A percentile compares a stretch with the other conserved stretches of the same genome.
phyloP scores from a whole-genome alignment of 1,139 yeast genomes.

The Pichia kudriavzevii region DNA sequence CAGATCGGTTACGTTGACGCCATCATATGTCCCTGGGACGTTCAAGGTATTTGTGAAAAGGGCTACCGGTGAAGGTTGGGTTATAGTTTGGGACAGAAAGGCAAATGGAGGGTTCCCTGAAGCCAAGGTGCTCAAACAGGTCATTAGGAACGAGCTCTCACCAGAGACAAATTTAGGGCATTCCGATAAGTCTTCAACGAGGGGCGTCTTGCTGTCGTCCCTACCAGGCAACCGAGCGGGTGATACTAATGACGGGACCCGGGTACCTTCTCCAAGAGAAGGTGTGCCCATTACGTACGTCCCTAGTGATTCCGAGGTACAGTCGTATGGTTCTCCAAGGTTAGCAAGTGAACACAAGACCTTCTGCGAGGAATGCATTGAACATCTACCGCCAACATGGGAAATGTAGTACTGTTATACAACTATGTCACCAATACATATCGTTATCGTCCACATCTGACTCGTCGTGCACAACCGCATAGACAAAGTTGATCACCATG shows the following conservation, averaged over 20 bases:
- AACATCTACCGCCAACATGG: slow-evolving; percentile 23
- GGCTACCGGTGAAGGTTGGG: slow-evolving; percentile 19
- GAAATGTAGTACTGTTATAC: slow-evolving; percentile 15
- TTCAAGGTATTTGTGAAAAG: slow-evolving; percentile 37
- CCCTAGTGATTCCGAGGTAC: slow-evolving; percentile 7
- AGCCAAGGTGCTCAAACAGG: slow-evolving; percentile 49
- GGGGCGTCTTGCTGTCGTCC: slow-evolving; percentile 4
- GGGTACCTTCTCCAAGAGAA: background rate
- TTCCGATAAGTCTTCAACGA: slow-evolving; percentile 28
- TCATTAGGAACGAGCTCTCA: slow-evolving; percentile 40
- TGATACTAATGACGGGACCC: background rate
- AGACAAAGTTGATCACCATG: background rate
- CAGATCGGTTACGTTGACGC: slow-evolving; percentile 48
- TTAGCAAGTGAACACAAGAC: slow-evolving; percentile 13
- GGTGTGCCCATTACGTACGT: background rate
- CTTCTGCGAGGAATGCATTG: slow-evolving; percentile 24
- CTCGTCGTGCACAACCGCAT: background rate
- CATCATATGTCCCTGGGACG: slow-evolving; percentile 43
- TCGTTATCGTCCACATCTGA: background rate
- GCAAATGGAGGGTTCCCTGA: slow-evolving; percentile 55
- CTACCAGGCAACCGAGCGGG: background rate
- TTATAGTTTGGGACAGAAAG: slow-evolving; percentile 48
- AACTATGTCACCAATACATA: too few relatives aligned
- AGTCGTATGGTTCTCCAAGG: slow-evolving; percentile 12
- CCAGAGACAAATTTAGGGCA: slow-evolving; percentile 44